A percentile compares a stretch with the other conserved stretches of the same genome.
These are phyloP conservation scores for Mucor mucedo DNA, from an alignment of 371 early-diverging fungal species.

Conservation along the genomic window DNA sequence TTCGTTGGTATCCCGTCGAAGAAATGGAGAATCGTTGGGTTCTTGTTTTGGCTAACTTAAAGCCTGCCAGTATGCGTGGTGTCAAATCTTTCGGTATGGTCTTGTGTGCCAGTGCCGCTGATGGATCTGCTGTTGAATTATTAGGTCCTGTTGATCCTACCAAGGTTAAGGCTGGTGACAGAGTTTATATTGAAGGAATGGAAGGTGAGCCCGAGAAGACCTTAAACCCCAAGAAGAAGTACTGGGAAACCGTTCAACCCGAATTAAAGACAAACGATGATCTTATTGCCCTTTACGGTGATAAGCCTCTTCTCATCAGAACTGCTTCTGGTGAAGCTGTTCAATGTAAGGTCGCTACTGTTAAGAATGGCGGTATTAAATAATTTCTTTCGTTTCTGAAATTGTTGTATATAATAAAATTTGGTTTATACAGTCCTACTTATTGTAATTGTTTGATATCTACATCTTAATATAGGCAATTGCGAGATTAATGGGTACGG, in stretches of 20 bases:
- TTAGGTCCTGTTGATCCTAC: slow-evolving; percentile 85
- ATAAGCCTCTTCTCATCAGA: slow-evolving; percentile 66
- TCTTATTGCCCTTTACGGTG: slow-evolving; percentile 72
- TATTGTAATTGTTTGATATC: no score
- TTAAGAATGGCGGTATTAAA: slow-evolving; percentile 77
- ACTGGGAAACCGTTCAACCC: slow-evolving; percentile 95
- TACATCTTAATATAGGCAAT: no score
- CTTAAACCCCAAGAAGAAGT: slow-evolving; percentile 97
- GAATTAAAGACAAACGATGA: slow-evolving; percentile 85
- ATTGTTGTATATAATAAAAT: background rate
- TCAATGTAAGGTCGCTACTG: slow-evolving; percentile 62
- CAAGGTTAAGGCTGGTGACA: slow-evolving; percentile 84
- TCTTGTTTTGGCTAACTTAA: slow-evolving; percentile 75
- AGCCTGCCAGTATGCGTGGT: slow-evolving; percentile 96
- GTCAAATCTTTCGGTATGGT: slow-evolving; percentile 96
- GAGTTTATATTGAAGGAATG: slow-evolving; percentile 89
- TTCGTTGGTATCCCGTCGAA: slow-evolving; percentile 87
- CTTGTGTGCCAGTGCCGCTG: slow-evolving; percentile 85
- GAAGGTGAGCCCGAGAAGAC: slow-evolving; percentile 87
- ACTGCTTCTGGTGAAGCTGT: slow-evolving; percentile 64
- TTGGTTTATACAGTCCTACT: no score
- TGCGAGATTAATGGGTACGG: no score
- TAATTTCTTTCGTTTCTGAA: slow-evolving; percentile 39
- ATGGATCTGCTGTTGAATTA: slow-evolving; percentile 89
- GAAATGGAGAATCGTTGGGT: slow-evolving; percentile 75